Evolutionary conservation across 768 basidiomycete species (phyloP).

Genomic region (Chalciporus piperatus): DNA sequence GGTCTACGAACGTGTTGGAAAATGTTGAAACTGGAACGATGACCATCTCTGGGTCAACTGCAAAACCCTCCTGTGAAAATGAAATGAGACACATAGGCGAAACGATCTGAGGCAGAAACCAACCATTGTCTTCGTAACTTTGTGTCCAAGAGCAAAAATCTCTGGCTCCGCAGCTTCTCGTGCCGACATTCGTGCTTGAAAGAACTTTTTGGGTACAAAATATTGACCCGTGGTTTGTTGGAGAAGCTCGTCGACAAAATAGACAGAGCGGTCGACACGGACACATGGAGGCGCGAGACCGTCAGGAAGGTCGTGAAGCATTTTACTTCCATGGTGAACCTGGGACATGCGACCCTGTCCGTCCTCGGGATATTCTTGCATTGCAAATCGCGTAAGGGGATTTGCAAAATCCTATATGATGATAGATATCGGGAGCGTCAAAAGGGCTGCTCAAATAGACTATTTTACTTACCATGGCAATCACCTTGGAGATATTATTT

Average conservation of each 20-base stretch:
- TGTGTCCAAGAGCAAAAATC: no score
- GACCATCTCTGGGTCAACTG: no score
- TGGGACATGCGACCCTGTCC: constrained; percentile 16
- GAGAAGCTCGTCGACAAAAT: constrained; percentile 25
- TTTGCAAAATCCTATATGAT: constrained; percentile 32
- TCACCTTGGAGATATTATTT: constrained; percentile 13
- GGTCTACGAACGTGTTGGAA: no score
- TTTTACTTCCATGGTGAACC: constrained; percentile 28
- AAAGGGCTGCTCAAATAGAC: no score
- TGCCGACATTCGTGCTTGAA: no score
- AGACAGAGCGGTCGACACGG: constrained; percentile 12
- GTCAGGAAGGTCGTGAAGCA: constrained; percentile 29
- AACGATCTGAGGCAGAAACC: no score
- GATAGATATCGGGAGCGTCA: no score
- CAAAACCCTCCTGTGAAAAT: no score
- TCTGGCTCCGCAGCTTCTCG: no score
- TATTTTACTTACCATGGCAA: constrained; percentile 19
- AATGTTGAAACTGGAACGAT: no score
- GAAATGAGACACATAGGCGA: no score
- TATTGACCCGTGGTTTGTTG: not conserved
- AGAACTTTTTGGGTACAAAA: constrained; percentile 14
- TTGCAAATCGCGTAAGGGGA: constrained; percentile 15
- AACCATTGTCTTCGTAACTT: no score
- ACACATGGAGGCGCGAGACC: constrained; percentile 26
- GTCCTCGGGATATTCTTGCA: constrained; percentile 31